These are phyloP conservation scores for Protomyces lactucae-debilis DNA, from an alignment of 1,139 yeast species.

Conservation along the genomic window DNA sequence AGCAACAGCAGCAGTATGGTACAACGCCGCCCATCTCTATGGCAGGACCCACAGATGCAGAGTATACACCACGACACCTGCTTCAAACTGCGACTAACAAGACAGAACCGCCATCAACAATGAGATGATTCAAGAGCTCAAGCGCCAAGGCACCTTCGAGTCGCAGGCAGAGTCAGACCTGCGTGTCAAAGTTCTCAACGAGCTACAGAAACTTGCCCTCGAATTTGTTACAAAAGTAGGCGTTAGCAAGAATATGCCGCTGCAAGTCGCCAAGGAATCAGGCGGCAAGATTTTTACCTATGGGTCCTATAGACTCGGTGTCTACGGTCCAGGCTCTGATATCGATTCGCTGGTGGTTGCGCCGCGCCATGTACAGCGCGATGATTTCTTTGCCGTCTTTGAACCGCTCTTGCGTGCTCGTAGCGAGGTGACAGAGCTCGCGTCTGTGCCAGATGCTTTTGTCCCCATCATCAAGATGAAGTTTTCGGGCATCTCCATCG, in stretches of 20 bases:
- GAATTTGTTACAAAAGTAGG: constrained; percentile 82
- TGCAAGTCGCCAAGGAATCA: constrained; percentile 94
- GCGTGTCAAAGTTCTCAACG: constrained; percentile 65
- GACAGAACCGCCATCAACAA: constrained; percentile 58
- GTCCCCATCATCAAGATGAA: constrained; percentile 91
- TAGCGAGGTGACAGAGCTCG: constrained; percentile 80
- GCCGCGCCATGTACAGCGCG: constrained; percentile 90
- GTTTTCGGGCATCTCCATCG: constrained; percentile 83
- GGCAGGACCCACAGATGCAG: constrained; percentile 78
- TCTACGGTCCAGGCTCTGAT: constrained; percentile 97
- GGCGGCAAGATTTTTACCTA: constrained; percentile 95
- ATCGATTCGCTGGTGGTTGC: constrained; percentile 92
- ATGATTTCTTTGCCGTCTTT: constrained; percentile 80
- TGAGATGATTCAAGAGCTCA: constrained; percentile 67
- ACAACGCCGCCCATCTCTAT: constrained; percentile 86
- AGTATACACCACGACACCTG: constrained; percentile 37
- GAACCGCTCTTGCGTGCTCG: constrained; percentile 60
- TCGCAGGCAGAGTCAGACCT: constrained; percentile 46
- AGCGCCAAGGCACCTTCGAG: constrained; percentile 84
- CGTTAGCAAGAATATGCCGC: constrained; percentile 79
- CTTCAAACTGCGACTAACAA: too few relatives aligned
- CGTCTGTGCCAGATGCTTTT: constrained; percentile 92
- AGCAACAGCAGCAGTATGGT: constrained; percentile 48
- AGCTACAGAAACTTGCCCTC: constrained; percentile 64
- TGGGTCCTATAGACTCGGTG: constrained; percentile 93